Percentiles rank a stretch among this genome's conserved stretches.
Conservation (phyloP, 2,329 filamentous ascomycete genomes). For the Fusarium subglutinans region DNA sequence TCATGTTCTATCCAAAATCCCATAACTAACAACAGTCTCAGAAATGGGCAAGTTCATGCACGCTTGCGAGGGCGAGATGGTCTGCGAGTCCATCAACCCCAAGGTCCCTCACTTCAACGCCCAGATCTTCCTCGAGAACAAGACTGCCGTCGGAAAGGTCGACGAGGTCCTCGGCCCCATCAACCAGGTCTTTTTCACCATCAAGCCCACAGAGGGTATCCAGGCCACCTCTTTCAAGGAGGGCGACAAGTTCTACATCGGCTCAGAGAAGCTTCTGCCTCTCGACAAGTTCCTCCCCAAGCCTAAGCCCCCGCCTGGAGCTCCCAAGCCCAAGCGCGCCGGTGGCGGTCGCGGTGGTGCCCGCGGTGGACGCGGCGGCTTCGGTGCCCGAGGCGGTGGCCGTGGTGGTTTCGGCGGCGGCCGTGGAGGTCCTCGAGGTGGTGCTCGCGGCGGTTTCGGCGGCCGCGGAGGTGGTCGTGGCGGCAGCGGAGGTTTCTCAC, state of each 20-base stretch:
- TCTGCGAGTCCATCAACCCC: slow-evolving; percentile 93
- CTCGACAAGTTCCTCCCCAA: slow-evolving; percentile 97
- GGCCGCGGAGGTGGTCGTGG: slow-evolving; percentile 37
- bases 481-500: slow-evolving; percentile 37
- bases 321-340: slow-evolving; percentile 70
- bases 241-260: slow-evolving; percentile 98
- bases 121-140: slow-evolving; percentile 98
- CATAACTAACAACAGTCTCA: slow-evolving; percentile 27
- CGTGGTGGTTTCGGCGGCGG: slow-evolving; percentile 51
- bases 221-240: slow-evolving; percentile 93
- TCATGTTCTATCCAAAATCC: background rate
- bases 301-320: slow-evolving; percentile 78
- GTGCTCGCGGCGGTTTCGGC: slow-evolving; percentile 35
- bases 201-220: slow-evolving; percentile 97
- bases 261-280: slow-evolving; percentile 91
- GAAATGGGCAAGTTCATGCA: slow-evolving; percentile 97
- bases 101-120: slow-evolving; percentile 99
- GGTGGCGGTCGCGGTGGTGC: slow-evolving; percentile 57
- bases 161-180: slow-evolving; percentile 98
- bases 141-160: slow-evolving; percentile 94
- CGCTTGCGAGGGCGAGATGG: slow-evolving; percentile 96
- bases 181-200: slow-evolving; percentile 98
- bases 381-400: slow-evolving; percentile 45
- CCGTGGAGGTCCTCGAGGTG: slow-evolving; percentile 47
- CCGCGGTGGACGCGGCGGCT: slow-evolving; percentile 49